phyloP scores from a whole-genome alignment of 225 moss, liverwort and hornwort genomes.

The Polytrichum commune region DNA sequence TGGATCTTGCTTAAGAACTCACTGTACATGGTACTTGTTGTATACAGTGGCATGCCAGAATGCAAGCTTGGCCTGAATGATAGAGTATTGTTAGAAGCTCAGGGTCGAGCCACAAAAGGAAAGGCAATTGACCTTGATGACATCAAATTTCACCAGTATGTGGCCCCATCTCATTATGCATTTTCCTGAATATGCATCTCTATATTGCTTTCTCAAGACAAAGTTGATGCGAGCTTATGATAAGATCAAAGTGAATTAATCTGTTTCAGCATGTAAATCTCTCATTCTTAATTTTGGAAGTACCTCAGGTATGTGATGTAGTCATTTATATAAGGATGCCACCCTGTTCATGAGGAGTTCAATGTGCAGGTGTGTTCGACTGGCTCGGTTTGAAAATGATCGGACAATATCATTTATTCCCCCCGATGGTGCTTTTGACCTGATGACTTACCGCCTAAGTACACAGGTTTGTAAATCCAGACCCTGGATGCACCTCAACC shows the following conservation, averaged over 20 bases:
- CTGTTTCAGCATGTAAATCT: too few species aligned
- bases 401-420: conserved; percentile 99
- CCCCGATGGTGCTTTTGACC: conserved; percentile 97
- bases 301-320: neutral
- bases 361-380: conserved; percentile 77
- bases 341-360: conserved; percentile 15
- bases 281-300: too few species aligned
- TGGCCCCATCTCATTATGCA: neutral
- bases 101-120: conserved; percentile 71
- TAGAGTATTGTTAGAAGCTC: conserved; percentile 65
- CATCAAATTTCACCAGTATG: conserved; percentile 75
- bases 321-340: neutral
- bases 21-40: conserved; percentile 9
- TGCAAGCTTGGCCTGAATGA: conserved; percentile 64
- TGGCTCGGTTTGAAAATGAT: conserved; percentile 96
- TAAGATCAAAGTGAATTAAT: too few species aligned
- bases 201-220: too few species aligned
- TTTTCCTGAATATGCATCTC: too few species aligned
- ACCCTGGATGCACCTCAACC: too few species aligned
- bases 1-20: neutral
- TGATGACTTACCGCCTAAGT: conserved; percentile 98
- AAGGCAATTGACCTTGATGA: conserved; percentile 78
- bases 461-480: conserved; percentile 60
- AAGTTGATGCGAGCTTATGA: too few species aligned
- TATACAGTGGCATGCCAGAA: conserved; percentile 92